These are phyloP conservation scores for Brassica rapa DNA, from an alignment of 345 rosid species.

Conservation along the genomic window DNA sequence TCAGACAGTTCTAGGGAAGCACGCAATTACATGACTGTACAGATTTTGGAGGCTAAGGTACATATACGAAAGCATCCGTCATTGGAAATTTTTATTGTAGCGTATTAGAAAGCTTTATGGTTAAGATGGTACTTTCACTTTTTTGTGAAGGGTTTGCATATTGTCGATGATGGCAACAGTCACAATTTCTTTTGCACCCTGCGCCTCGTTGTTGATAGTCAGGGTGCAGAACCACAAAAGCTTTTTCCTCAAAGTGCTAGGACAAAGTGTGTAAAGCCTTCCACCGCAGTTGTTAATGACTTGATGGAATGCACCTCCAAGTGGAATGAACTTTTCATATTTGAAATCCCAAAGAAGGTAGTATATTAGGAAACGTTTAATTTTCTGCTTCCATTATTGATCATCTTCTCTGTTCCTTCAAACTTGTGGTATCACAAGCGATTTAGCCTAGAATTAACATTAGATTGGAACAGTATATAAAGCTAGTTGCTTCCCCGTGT, in stretches of 20 bases:
- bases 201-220: constrained; percentile 80
- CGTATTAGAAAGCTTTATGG: constrained; percentile 1
- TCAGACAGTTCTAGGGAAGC: constrained; percentile 80
- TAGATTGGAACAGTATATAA: constrained; percentile 4
- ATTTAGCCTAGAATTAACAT: constrained; percentile 15
- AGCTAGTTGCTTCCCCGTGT: constrained; percentile 11
- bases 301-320: constrained; percentile 58
- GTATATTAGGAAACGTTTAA: constrained; percentile 7
- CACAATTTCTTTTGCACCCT: constrained; percentile 90
- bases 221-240: constrained; percentile 83
- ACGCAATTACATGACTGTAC: constrained; percentile 67
- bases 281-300: constrained; percentile 44
- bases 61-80: background rate
- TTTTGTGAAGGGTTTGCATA: constrained; percentile 70
- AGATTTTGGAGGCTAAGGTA: constrained; percentile 90
- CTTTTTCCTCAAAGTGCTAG: constrained; percentile 96
- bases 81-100: background rate
- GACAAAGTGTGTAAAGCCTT: constrained; percentile 92
- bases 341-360: constrained; percentile 93
- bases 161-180: constrained; percentile 86
- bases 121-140: constrained; percentile 25
- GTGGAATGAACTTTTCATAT: constrained; percentile 95
- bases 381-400: constrained; percentile 7
- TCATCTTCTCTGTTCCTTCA: constrained; percentile 14
- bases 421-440: background rate